Base-by-base conservation (phyloP, 352 stramenopile species). In the Phytophthora sp. region DNA sequence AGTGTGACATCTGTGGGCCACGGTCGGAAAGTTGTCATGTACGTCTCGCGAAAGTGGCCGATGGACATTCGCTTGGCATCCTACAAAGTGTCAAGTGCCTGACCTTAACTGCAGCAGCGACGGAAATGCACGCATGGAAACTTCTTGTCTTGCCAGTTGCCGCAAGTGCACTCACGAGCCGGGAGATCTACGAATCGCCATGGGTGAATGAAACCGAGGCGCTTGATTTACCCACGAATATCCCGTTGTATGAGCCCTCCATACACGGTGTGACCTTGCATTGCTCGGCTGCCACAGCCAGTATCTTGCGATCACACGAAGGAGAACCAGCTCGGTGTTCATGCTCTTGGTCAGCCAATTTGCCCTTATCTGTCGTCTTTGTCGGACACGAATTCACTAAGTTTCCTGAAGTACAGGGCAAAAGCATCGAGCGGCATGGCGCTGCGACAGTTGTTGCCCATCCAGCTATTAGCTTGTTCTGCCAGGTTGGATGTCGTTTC, bases 401-500 rank as follows among this genome's bases (percentile, higher is more conserved):
- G 5, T 13, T 71, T 62, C 6, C 29, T 9, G 11, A 62, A 58
- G 21, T 63, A 63, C 2, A 66, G 8, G 15, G 27, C 26, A 23
- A 76, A 76, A 0, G 47, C 55, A 1, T 69, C 35, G 0, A 79
- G 29, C 0, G 67, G 59, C 29, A 71, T 74, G 0, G 58, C 57
- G 12, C 67, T 73, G 0, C 63, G 5, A 13, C 38, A 44, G 0
- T 69, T 55, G 12, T 68, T 66, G 12, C 29, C 46, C 5, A 71
- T 69, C 63, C 45, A 79, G 13, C 1, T 64, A 18, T 75, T 75
- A 0, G 61, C 62, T 58, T 70, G 42, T 35, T 73, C 58, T 1
- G 71, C 47, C 1, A 75, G 45, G 21, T 75, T 75, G 5, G 49
- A 70, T 2, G 52, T 69, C 6, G 52, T 63, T 33, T 74, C 51